Evolutionary conservation across 2,329 filamentous ascomycete species (phyloP).

Genomic region (Chaetomiaceae sp.): DNA sequence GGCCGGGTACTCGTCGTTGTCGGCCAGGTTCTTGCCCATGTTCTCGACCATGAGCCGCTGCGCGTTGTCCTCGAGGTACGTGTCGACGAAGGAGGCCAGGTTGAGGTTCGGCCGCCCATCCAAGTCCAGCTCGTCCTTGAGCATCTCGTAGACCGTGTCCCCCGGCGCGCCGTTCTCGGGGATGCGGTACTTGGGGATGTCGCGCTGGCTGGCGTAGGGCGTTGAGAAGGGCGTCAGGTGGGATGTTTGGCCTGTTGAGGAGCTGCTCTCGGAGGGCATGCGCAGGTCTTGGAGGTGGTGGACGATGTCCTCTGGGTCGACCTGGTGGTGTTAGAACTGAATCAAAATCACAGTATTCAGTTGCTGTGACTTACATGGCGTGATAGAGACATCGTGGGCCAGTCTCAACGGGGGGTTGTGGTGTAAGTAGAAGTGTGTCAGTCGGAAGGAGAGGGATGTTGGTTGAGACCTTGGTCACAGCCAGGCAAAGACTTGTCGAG

Average conservation of each 20-base stretch:
- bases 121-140: conserved; percentile 59
- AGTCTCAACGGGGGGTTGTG: neutral
- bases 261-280: conserved; percentile 36
- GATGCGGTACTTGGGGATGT: conserved; percentile 57
- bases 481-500: too few relatives aligned
- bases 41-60: conserved; percentile 63
- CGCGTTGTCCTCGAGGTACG: conserved; percentile 66
- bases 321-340: conserved; percentile 29
- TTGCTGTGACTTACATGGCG: conserved; percentile 39
- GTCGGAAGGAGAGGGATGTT: too few relatives aligned
- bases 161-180: conserved; percentile 54
- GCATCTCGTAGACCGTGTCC: conserved; percentile 61
- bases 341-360: neutral
- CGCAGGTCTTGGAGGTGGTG: conserved; percentile 45
- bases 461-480: too few relatives aligned
- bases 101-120: conserved; percentile 66
- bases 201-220: conserved; percentile 49
- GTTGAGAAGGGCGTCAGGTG: conserved; percentile 56
- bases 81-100: conserved; percentile 65
- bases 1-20: conserved; percentile 62
- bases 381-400: conserved; percentile 44
- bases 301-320: conserved; percentile 54
- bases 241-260: conserved; percentile 39
- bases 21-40: conserved; percentile 66
- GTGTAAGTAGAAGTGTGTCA: neutral